Evolutionary conservation across 768 basidiomycete species (phyloP).

Genomic region (Sporobolomyces phaffii): DNA sequence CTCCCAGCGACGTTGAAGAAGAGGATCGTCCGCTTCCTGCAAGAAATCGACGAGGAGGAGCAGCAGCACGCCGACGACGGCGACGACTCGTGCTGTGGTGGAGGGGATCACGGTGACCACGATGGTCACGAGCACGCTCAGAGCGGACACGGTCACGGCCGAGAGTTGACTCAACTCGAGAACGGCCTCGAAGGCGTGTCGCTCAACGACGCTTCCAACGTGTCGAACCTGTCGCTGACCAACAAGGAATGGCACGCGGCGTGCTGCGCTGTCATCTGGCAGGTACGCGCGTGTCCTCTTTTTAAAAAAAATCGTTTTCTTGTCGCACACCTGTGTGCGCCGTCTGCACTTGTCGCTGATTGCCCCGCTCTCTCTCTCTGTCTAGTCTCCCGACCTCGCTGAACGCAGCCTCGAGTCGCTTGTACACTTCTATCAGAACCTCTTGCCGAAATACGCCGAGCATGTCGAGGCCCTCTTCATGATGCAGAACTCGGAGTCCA

Average conservation of each 20-base stretch:
- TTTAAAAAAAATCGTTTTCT: neutral
- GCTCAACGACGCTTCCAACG: neutral
- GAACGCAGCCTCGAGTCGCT: neutral
- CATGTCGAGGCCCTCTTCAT: constrained; percentile 1
- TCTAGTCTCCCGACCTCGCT: neutral
- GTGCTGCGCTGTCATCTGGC: neutral
- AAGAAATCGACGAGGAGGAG: neutral
- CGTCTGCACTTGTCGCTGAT: neutral
- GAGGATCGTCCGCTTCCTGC: neutral
- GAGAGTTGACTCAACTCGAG: neutral
- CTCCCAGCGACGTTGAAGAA: neutral
- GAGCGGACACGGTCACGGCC: no score
- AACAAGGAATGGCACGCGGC: neutral
- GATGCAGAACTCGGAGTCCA: neutral
- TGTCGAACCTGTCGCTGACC: neutral
- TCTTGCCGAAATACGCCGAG: neutral
- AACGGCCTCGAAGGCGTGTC: neutral
- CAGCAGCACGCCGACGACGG: neutral
- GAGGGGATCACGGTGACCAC: neutral
- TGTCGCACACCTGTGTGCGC: no score
- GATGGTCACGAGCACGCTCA: no score
- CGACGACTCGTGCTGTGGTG: neutral
- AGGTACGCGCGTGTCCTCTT: neutral
- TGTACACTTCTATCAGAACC: neutral
- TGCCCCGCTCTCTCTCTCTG: neutral